Base-by-base conservation (phyloP, 139 green algal species). In the Nannochloris sp. region DNA sequence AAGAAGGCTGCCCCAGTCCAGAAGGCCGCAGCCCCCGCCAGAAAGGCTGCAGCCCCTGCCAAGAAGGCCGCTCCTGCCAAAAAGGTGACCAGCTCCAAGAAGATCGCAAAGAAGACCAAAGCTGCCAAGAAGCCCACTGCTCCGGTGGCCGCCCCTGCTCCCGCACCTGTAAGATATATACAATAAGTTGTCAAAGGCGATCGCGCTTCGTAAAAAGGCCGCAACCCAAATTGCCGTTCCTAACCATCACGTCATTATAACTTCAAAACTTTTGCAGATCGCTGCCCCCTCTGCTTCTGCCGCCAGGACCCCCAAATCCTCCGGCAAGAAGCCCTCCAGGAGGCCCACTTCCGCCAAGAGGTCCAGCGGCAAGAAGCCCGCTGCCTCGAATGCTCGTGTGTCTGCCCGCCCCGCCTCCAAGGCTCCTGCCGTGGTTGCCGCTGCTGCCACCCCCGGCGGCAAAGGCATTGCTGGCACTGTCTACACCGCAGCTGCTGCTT, bases 1-100 rank as follows among this genome's bases (percentile, higher is more conserved):
- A n/a, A n/a, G n/a, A n/a, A n/a, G n/a, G n/a, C n/a, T n/a, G n/a
- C n/a, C n/a, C n/a, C n/a, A n/a, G n/a, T n/a, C n/a, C n/a, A n/a
- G n/a, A n/a, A n/a, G n/a, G n/a, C n/a, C n/a, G n/a, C n/a, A n/a
- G n/a, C n/a, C n/a, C n/a, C n/a, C n/a, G n/a, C n/a, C n/a, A n/a
- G n/a, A n/a, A n/a, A n/a, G n/a, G n/a, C n/a, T n/a, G n/a, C n/a
- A n/a, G 24, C 46, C 30, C 33, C 10, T 24, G 31, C 29, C 29
- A 70, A 70, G 31, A 38, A 64, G 51, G 32, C 39, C 15, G 3
- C 53, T 56, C 32, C 38, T 35, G 59, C 25, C 61, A 2, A 66
- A 30, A 55, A 56, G 59, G 56, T 64, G 4, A 65, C 59, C 14
- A 54, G 32, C n/a, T 25, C 59, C 14, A 72, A 72, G 23, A 72